Conservation (phyloP, 2,329 filamentous ascomycete species). For the Setomelanomma holmii region DNA sequence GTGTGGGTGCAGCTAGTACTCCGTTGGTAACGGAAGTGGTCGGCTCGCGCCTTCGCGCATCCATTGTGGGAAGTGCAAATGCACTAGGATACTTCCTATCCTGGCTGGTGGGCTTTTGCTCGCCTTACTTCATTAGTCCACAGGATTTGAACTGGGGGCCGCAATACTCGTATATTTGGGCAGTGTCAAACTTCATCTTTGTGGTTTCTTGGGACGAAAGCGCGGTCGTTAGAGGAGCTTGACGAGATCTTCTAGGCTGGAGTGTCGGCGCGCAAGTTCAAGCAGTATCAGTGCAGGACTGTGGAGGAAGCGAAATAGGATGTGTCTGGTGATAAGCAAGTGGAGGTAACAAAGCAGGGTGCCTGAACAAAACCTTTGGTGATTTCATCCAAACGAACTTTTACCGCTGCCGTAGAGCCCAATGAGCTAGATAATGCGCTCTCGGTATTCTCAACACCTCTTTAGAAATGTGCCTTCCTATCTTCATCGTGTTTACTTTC, state of each 20-base stretch:
- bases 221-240: constrained; percentile 32
- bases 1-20: constrained; percentile 42
- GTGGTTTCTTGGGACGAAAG: constrained; percentile 60
- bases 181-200: constrained; percentile 52
- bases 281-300: constrained; percentile 28
- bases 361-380: not conserved
- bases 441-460: not conserved
- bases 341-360: not conserved
- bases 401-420: not conserved
- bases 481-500: too few relatives aligned
- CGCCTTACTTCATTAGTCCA: constrained; percentile 52
- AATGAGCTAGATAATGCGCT: too few relatives aligned
- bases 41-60: constrained; percentile 44
- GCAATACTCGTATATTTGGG: constrained; percentile 35
- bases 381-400: not conserved
- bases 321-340: constrained; percentile 10
- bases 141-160: constrained; percentile 43
- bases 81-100: constrained; percentile 46
- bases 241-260: constrained; percentile 38
- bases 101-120: constrained; percentile 46
- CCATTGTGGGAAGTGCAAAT: constrained; percentile 45
- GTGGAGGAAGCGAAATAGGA: constrained; percentile 28
- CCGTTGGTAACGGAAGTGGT: constrained; percentile 42
- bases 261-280: constrained; percentile 29
- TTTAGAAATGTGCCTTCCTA: too few relatives aligned